Evolutionary conservation across 768 basidiomycete species (phyloP).

Genomic region (Boletus rubescentipes): DNA sequence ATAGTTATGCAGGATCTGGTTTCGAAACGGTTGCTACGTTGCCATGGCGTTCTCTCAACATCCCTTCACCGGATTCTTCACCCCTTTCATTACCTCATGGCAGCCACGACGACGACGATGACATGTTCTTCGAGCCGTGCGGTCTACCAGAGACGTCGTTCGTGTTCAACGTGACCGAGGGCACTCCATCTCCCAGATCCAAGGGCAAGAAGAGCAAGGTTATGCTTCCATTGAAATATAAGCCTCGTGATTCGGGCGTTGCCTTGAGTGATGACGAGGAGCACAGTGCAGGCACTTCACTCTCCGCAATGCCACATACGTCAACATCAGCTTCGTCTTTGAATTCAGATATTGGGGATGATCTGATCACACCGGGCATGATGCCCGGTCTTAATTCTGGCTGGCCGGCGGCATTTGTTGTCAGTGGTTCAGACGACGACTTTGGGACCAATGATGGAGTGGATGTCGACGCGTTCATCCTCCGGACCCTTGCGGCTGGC

Average conservation of each 20-base stretch:
- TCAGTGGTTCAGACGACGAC: conserved; percentile 43
- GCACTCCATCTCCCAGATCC: conserved; percentile 56
- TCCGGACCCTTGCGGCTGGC: conserved; percentile 61
- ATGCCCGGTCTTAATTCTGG: conserved; percentile 54
- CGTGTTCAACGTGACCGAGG: conserved; percentile 51
- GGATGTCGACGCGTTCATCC: conserved; percentile 70
- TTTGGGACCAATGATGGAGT: conserved; percentile 28
- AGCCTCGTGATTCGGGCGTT: conserved; percentile 66
- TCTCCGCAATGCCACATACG: conserved; percentile 48
- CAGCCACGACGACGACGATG: conserved; percentile 48
- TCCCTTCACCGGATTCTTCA: conserved; percentile 53
- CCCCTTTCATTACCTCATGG: conserved; percentile 35
- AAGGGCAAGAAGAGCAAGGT: conserved; percentile 25
- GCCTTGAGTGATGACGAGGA: conserved; percentile 61
- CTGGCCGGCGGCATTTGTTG: conserved; percentile 54
- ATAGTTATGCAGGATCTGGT: conserved; percentile 62
- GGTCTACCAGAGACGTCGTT: conserved; percentile 53
- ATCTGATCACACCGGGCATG: conserved; percentile 67
- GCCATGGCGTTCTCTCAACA: conserved; percentile 37
- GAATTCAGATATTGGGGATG: conserved; percentile 56
- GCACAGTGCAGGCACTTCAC: conserved; percentile 17
- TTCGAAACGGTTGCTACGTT: conserved; percentile 30
- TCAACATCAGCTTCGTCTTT: conserved; percentile 66
- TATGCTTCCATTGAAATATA: conserved; percentile 64
- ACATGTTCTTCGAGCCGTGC: conserved; percentile 51